Evolutionary conservation across 176 grass and related monocot species (phyloP).

Genomic region (Chloris gayana): DNA sequence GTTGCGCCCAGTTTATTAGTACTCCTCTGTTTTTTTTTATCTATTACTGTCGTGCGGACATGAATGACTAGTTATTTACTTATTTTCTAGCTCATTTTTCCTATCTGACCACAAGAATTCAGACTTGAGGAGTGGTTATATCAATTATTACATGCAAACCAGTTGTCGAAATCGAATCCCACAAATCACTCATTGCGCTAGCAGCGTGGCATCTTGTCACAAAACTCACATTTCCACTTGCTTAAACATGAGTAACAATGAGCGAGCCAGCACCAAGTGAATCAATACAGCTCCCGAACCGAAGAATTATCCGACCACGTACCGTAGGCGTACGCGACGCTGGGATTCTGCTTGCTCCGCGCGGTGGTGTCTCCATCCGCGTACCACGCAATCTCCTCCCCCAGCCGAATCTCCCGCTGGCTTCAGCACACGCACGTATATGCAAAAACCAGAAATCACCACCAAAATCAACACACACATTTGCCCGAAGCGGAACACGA

Average conservation of each 20-base stretch:
- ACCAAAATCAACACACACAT: conserved; percentile 29
- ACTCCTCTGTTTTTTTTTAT: no score
- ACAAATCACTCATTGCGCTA: neutral
- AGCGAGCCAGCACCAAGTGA: neutral
- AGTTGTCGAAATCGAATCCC: neutral
- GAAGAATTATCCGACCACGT: conserved; percentile 17
- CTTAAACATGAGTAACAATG: no score
- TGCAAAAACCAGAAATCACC: neutral
- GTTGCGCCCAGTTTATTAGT: neutral
- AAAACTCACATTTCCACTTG: neutral
- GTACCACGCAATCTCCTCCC: conserved; percentile 84
- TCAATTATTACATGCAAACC: neutral
- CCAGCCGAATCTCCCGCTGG: conserved; percentile 68
- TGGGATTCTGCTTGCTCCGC: conserved; percentile 63
- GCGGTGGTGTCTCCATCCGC: conserved; percentile 70
- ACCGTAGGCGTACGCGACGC: conserved; percentile 79
- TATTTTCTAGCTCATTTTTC: no score
- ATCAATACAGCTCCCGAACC: neutral
- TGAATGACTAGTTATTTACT: no score
- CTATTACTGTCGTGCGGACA: no score
- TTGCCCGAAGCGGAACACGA: conserved; percentile 7
- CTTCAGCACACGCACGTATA: conserved; percentile 33
- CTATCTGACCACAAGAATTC: no score
- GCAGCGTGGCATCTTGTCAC: neutral
- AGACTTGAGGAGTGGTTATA: neutral